Percentiles rank a stretch among this genome's conserved stretches.
Evolutionary conservation across 2,329 filamentous ascomycete genomes (phyloP).

Genomic region (Neonectria hederae): DNA sequence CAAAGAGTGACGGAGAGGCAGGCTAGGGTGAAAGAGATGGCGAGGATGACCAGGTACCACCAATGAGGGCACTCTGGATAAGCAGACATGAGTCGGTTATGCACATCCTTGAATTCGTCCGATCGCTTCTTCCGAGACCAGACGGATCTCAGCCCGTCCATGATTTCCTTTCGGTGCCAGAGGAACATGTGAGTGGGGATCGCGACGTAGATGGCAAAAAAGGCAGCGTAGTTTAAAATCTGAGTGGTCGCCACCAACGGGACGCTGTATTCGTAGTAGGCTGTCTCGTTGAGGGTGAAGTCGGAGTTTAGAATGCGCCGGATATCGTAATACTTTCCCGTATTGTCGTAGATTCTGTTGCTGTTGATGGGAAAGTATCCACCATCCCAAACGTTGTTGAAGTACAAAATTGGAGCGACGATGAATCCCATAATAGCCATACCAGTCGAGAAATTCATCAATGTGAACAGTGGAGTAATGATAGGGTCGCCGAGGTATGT

Average conservation of each 20-base stretch:
- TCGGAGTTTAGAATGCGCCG: constrained; percentile 59
- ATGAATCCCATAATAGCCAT: constrained; percentile 63
- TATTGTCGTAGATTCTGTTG: constrained; percentile 66
- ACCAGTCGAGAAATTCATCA: constrained; percentile 42
- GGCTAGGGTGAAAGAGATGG: constrained; percentile 55
- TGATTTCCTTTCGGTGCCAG: constrained; percentile 45
- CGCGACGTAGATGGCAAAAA: constrained; percentile 44
- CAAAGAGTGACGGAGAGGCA: constrained; percentile 53
- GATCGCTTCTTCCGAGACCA: constrained; percentile 47
- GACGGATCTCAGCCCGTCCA: constrained; percentile 37
- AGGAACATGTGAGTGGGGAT: constrained; percentile 44
- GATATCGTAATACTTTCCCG: constrained; percentile 60
- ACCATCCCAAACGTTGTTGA: constrained; percentile 57
- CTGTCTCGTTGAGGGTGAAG: constrained; percentile 59
- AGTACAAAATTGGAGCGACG: constrained; percentile 58
- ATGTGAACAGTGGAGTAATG: constrained; percentile 43
- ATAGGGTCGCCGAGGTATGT: constrained; percentile 44
- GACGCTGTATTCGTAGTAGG: constrained; percentile 62
- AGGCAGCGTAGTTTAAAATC: constrained; percentile 45
- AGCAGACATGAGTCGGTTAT: constrained; percentile 46
- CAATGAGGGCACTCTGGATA: constrained; percentile 60
- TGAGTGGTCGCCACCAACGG: constrained; percentile 61
- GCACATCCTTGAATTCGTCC: constrained; percentile 47
- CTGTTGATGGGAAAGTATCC: constrained; percentile 66
- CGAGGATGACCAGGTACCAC: constrained; percentile 62